phyloP scores from a whole-genome alignment of 441 rosid species.

The Omphalea diandra region DNA sequence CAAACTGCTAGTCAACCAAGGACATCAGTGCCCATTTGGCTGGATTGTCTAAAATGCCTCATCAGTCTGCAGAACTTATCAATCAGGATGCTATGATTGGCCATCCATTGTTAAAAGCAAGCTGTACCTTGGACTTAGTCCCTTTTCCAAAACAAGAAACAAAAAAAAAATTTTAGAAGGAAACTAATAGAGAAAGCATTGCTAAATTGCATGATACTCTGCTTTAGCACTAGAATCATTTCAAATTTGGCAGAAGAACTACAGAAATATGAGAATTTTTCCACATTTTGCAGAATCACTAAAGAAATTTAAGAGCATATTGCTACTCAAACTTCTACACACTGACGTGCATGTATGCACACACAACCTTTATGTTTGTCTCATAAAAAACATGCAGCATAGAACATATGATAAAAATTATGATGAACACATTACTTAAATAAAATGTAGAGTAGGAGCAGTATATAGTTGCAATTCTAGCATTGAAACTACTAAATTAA shows the following conservation, averaged over 20 bases:
- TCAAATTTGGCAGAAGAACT: neutral
- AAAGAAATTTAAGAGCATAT: too few relatives aligned
- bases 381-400: neutral
- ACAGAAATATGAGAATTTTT: too few relatives aligned
- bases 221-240: neutral
- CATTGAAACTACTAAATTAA: neutral
- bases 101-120: conserved; percentile 24
- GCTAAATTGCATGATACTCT: neutral
- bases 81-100: conserved; percentile 22
- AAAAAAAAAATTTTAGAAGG: conserved; percentile 27
- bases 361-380: neutral
- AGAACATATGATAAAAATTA: neutral
- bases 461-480: too few relatives aligned
- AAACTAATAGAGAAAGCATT: neutral
- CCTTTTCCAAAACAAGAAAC: conserved; percentile 15
- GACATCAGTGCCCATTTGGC: conserved; percentile 23
- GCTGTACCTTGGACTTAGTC: conserved; percentile 28
- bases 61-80: conserved; percentile 13
- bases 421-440: neutral
- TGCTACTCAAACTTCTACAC: neutral
- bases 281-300: too few relatives aligned
- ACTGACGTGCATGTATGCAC: neutral
- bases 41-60: conserved; percentile 29
- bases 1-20: conserved; percentile 16
- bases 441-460: neutral